Percentiles rank a stretch among this genome's conserved stretches.
phyloP scores from a whole-genome alignment of 495 filamentous ascomycete genomes.

The Alectoria sarmentosa region DNA sequence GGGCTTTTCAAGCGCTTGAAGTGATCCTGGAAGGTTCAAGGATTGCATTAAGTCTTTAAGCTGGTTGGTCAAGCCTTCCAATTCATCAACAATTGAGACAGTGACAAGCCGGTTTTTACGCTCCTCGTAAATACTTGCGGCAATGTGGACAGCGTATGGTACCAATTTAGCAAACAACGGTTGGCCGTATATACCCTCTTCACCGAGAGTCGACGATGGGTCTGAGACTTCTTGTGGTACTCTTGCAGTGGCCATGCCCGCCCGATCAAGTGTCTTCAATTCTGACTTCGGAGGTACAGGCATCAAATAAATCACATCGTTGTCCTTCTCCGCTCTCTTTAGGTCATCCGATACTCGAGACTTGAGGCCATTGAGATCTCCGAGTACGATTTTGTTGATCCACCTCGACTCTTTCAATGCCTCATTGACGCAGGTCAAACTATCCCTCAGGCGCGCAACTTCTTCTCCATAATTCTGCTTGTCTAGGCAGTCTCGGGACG shows the following conservation, averaged over 20 bases:
- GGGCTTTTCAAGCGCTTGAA: slow-evolving; percentile 93
- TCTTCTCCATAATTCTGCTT: slow-evolving; percentile 95
- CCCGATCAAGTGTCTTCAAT: slow-evolving; percentile 75
- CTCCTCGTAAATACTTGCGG: slow-evolving; percentile 92
- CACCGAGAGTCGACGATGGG: slow-evolving; percentile 69
- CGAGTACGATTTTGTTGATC: slow-evolving; percentile 74
- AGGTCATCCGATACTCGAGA: slow-evolving; percentile 75
- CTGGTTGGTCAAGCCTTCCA: slow-evolving; percentile 73
- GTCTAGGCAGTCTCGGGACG: slow-evolving; percentile 85
- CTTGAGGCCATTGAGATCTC: slow-evolving; percentile 79
- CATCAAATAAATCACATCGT: slow-evolving; percentile 85
- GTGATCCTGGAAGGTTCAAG: slow-evolving; percentile 82
- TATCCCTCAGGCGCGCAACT: slow-evolving; percentile 77
- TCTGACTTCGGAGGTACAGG: slow-evolving; percentile 84
- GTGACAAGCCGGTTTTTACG: slow-evolving; percentile 83
- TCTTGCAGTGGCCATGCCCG: slow-evolving; percentile 76
- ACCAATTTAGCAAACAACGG: slow-evolving; percentile 87
- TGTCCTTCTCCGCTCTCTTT: slow-evolving; percentile 92
- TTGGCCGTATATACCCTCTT: slow-evolving; percentile 70
- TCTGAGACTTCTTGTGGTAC: slow-evolving; percentile 78
- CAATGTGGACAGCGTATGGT: slow-evolving; percentile 91
- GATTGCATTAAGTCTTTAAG: slow-evolving; percentile 75
- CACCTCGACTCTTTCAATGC: slow-evolving; percentile 80
- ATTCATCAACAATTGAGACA: slow-evolving; percentile 71
- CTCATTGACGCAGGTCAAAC: slow-evolving; percentile 74